A percentile compares a stretch with the other conserved stretches of the same genome.
Conservation (phyloP, 257 asterid species). For the Salvia hispanica region DNA sequence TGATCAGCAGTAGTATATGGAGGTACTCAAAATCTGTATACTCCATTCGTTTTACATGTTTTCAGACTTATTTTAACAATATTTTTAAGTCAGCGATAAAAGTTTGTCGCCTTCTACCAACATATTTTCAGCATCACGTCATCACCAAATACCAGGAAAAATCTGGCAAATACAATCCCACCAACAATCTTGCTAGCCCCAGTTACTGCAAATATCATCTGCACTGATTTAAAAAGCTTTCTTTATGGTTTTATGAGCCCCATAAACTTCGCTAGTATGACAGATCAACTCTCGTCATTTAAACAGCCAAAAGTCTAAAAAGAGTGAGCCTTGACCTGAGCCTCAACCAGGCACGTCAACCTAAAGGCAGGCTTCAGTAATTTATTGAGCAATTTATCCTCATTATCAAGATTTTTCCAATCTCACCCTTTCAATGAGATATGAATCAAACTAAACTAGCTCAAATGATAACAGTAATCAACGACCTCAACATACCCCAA, state of each 20-base stretch:
- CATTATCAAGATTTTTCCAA: too few species aligned
- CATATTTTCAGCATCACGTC: slow-evolving; percentile 5
- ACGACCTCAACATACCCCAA: too few species aligned
- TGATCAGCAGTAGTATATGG: neutral
- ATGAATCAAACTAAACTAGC: too few species aligned
- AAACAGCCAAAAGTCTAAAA: neutral
- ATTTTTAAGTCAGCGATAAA: neutral
- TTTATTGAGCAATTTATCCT: too few species aligned
- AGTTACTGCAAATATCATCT: neutral
- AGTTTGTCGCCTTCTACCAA: neutral
- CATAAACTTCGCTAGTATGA: neutral
- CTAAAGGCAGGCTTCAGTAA: neutral
- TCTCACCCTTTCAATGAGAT: too few species aligned
- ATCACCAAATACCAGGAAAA: slow-evolving; percentile 1
- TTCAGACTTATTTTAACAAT: neutral
- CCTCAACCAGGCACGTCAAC: neutral
- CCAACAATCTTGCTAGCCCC: slow-evolving; percentile 11
- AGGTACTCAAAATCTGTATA: neutral
- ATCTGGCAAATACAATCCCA: neutral
- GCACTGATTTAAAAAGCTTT: neutral
- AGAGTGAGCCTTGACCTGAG: neutral
- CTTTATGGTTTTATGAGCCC: neutral
- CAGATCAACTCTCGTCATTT: neutral
- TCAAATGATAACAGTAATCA: too few species aligned
- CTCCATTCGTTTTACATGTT: neutral